These are phyloP conservation scores for Aspergillus neoniger DNA, from an alignment of 2,329 filamentous ascomycete species.

Conservation along the genomic window DNA sequence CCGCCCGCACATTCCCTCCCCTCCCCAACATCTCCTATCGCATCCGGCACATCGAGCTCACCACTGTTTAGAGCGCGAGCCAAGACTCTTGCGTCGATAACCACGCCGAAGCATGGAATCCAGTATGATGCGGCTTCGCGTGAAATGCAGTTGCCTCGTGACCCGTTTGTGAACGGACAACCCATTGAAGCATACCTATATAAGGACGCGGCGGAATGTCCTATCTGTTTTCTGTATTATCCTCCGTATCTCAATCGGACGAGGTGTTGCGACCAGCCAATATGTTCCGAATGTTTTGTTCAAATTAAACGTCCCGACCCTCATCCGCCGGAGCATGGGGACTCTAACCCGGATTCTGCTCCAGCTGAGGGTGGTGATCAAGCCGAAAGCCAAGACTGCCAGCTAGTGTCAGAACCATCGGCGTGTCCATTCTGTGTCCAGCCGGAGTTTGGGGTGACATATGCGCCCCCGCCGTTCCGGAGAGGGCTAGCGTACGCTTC, in stretches of 20 bases:
- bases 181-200: constrained; percentile 90
- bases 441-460: constrained; percentile 94
- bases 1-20: constrained; percentile 63
- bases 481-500: constrained; percentile 73
- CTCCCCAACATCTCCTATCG: constrained; percentile 58
- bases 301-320: constrained; percentile 96
- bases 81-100: constrained; percentile 82
- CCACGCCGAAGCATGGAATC: constrained; percentile 72
- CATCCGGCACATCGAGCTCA: constrained; percentile 51
- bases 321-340: constrained; percentile 77
- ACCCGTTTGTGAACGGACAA: constrained; percentile 92
- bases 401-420: constrained; percentile 86
- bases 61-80: constrained; percentile 77
- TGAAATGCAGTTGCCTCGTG: constrained; percentile 76
- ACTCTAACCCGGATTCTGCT: constrained; percentile 45
- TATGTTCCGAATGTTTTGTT: constrained; percentile 98
- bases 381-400: constrained; percentile 48
- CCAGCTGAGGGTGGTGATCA: constrained; percentile 34
- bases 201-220: constrained; percentile 86
- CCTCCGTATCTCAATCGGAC: constrained; percentile 93
- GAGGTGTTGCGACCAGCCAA: constrained; percentile 90
- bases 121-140: constrained; percentile 71
- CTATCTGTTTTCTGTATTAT: constrained; percentile 95
- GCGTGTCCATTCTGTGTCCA: constrained; percentile 94
- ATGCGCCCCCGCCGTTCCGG: constrained; percentile 84